Evolutionary conservation across 768 basidiomycete genomes (phyloP).

Genomic region (Mycena haematopus): DNA sequence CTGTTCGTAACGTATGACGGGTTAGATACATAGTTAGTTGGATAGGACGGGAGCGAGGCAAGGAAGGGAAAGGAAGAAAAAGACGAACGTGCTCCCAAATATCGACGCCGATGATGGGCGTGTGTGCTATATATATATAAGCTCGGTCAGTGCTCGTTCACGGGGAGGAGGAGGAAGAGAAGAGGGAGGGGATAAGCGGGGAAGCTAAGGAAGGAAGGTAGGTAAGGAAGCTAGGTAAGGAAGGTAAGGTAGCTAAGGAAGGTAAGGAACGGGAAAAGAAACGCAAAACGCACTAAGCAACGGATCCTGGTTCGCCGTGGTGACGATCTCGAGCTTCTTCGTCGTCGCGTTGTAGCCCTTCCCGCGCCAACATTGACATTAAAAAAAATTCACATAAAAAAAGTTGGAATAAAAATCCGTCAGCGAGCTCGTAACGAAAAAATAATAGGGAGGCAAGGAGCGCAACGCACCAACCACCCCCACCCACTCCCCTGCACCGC

Average conservation of each 20-base stretch:
- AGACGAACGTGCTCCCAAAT: slow-evolving; percentile 91
- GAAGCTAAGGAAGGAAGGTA: too few species aligned
- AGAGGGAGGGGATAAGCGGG: too few species aligned
- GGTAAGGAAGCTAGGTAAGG: too few species aligned
- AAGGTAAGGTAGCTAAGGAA: too few species aligned
- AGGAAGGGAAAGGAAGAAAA: slow-evolving; percentile 10
- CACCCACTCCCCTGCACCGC: slow-evolving; percentile 97
- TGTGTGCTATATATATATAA: slow-evolving; percentile 72
- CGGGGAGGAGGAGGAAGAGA: too few species aligned
- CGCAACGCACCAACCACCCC: slow-evolving; percentile 78
- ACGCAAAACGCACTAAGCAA: slow-evolving; percentile 48
- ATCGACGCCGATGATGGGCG: slow-evolving; percentile 94
- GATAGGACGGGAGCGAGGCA: background rate
- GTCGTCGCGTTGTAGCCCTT: slow-evolving; percentile 73
- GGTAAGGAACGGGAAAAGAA: background rate
- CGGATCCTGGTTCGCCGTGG: slow-evolving; percentile 97
- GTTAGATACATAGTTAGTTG: slow-evolving; percentile 19
- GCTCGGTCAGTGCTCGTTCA: slow-evolving; percentile 14
- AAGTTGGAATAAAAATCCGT: too few species aligned
- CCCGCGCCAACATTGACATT: too few species aligned
- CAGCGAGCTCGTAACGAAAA: too few species aligned
- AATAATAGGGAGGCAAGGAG: background rate
- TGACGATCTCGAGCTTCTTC: slow-evolving; percentile 86
- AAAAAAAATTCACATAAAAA: too few species aligned
- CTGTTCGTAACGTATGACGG: slow-evolving; percentile 46